These are phyloP conservation scores for Penstemon newberryi DNA, from an alignment of 257 asterid species.

Conservation along the genomic window DNA sequence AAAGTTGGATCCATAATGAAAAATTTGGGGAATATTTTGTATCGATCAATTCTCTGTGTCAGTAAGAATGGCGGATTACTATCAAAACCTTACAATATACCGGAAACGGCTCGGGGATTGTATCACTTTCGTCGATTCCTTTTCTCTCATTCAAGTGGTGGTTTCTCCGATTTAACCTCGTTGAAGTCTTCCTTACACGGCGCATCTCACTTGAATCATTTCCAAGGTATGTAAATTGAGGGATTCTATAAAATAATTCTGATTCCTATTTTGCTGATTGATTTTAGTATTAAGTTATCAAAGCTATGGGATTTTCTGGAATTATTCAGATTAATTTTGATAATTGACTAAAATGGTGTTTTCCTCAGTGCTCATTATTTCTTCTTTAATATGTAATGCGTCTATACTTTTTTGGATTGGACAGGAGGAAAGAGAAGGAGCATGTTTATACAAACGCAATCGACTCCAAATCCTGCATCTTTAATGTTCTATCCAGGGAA, in stretches of 20 bases:
- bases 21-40: constrained; percentile 41
- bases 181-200: constrained; percentile 33
- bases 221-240: constrained; percentile 32
- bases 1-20: constrained; percentile 37
- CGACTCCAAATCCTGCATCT: constrained; percentile 92
- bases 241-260: neutral
- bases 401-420: constrained; percentile 20
- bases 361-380: neutral
- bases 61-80: constrained; percentile 36
- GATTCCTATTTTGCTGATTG: too few species aligned
- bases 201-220: constrained; percentile 35
- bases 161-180: constrained; percentile 27
- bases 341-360: neutral
- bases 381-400: neutral
- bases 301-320: too few species aligned
- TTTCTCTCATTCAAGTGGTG: constrained; percentile 30
- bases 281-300: too few species aligned
- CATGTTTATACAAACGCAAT: constrained; percentile 92
- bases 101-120: constrained; percentile 23
- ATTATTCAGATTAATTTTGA: neutral
- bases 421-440: constrained; percentile 97
- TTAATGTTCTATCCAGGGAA: constrained; percentile 97
- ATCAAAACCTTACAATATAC: constrained; percentile 34
- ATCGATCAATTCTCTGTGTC: constrained; percentile 42
- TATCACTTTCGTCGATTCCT: constrained; percentile 35